Conservation (phyloP, 331 rosid species). For the Rhamnella rubrinervis region DNA sequence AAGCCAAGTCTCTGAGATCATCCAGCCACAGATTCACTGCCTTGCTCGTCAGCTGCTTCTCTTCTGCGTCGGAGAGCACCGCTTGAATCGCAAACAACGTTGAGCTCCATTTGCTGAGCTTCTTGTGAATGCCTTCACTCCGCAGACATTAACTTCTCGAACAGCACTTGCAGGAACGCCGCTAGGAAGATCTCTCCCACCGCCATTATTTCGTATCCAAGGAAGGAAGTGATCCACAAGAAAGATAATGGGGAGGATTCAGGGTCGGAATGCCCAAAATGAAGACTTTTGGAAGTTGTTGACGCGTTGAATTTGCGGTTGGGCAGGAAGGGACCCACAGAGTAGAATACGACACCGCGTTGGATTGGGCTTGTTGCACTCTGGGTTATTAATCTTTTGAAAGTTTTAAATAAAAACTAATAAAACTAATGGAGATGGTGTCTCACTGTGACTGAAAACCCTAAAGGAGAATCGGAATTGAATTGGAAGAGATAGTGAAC, state of each 20-base stretch:
- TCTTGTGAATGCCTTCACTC: neutral
- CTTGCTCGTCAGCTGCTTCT: neutral
- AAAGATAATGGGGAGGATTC: no score
- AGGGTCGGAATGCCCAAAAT: no score
- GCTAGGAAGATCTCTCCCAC: neutral
- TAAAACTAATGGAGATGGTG: no score
- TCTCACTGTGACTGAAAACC: neutral
- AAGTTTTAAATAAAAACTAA: no score
- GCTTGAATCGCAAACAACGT: neutral
- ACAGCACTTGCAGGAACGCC: neutral
- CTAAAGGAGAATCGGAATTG: neutral
- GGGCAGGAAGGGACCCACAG: no score
- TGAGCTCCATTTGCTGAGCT: neutral
- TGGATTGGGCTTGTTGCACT: no score
- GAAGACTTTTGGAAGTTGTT: no score
- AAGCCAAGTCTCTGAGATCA: conserved; percentile 31
- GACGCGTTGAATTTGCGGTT: no score
- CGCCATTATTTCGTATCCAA: no score
- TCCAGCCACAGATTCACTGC: conserved; percentile 30
- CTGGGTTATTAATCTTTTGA: no score
- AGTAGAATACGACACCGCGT: no score
- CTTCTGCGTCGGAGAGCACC: conserved; percentile 32
- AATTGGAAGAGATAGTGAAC: conserved; percentile 8
- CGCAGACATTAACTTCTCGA: neutral
- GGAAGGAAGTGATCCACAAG: no score